Evolutionary conservation across 2,329 filamentous ascomycete genomes (phyloP).

Genomic region (Alternaria novae-zelandiae): DNA sequence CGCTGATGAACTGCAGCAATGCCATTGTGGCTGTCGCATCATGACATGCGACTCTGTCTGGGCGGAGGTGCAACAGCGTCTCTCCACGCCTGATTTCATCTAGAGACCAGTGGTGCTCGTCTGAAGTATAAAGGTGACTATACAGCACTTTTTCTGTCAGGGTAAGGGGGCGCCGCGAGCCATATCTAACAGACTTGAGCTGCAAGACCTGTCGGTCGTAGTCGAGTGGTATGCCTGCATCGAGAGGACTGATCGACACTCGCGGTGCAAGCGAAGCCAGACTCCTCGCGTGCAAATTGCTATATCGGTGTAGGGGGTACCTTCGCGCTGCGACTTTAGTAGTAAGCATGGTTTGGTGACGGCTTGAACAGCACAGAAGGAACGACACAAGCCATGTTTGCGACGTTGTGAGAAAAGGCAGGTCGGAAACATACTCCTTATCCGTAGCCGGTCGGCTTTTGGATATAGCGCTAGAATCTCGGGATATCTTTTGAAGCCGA

Average conservation of each 20-base stretch:
- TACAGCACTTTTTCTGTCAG: background rate
- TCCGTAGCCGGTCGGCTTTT: background rate
- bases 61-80: slow-evolving; percentile 34
- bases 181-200: slow-evolving; percentile 12
- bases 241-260: slow-evolving; percentile 18
- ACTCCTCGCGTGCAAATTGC: background rate
- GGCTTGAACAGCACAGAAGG: background rate
- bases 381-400: background rate
- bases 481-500: background rate
- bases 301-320: background rate
- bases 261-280: slow-evolving; percentile 13
- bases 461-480: background rate
- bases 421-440: background rate
- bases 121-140: slow-evolving; percentile 19
- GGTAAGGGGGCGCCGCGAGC: slow-evolving; percentile 23
- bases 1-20: slow-evolving; percentile 52
- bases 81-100: slow-evolving; percentile 44
- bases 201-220: slow-evolving; percentile 16
- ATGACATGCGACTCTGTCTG: slow-evolving; percentile 52
- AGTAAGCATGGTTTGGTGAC: background rate
- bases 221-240: slow-evolving; percentile 11
- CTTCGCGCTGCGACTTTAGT: background rate
- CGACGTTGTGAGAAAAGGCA: background rate
- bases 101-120: slow-evolving; percentile 18
- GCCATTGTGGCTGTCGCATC: slow-evolving; percentile 55